Evolutionary conservation across 768 basidiomycete species (phyloP), one percentile per base, ranked within the genome.

Genomic region (Cyclocybe cylindracea): DNA sequence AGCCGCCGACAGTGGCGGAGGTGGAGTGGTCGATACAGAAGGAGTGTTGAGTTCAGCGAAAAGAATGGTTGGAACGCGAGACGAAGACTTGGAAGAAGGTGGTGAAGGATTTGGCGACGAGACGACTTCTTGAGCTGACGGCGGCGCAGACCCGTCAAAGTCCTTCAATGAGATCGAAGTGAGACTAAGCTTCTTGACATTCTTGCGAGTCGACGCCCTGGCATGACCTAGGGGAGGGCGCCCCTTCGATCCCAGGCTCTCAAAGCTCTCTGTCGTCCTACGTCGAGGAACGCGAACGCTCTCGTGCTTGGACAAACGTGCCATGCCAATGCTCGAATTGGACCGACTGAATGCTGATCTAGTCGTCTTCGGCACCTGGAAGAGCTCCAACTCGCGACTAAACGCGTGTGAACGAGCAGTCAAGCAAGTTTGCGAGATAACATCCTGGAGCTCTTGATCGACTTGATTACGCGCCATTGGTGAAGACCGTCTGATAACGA

Each of bases 371-470:
- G 78, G 77, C 14, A 75, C 73, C 60, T 80, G 79, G 66, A 59
- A 60, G 44, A 55, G 47, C 44, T 83, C 81, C 60, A 84, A 81
- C 48, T 86, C 85, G 50, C 78, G 82, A 37, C 77, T 74, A 48
- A 74, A 79, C 7, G 86, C 86, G 47, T 86, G 78, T 42, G 78
- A 79, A 39, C 94, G 81, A 11, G 86, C 88, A 2, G 80, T 77
- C 24, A 86, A 68, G 56, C 89, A 88, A 18, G 76, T 74, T 53
- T 87, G 84, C 9, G 92, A 94, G 59, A 88, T 84, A 51, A 97
- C 83, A 61, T 96, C 94, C 41, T 80, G 77, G 13, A 98, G 72
- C 9, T 84, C 85, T 39, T 86, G 81, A 60, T 96, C 94, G 45
- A 92, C 84, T 37, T 83, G 80, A 29, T 78, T 75, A 42, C 91